These are phyloP conservation scores for Nitzschia inconspicua DNA, from an alignment of 108 stramenopile genomes.

Conservation along the genomic window DNA sequence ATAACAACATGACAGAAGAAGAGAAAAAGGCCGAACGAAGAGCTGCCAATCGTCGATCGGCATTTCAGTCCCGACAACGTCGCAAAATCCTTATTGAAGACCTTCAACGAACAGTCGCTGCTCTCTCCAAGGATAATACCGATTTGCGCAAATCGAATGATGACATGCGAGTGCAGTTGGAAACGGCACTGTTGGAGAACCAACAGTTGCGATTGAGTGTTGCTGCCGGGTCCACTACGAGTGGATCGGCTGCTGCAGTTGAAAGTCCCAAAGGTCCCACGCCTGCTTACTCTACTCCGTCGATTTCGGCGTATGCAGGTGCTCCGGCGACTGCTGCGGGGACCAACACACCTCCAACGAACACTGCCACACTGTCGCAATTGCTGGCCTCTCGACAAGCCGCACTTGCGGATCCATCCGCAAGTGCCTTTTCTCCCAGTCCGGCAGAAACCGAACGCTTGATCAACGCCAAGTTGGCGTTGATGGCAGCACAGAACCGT, in stretches of 20 bases:
- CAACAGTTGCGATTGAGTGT: conserved; percentile 24
- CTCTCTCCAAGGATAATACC: conserved; percentile 38
- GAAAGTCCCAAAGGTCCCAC: not conserved
- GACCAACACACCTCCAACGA: not conserved
- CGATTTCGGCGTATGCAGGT: not conserved
- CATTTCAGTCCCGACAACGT: conserved; percentile 55
- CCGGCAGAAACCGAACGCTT: not conserved
- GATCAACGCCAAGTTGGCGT: conserved; percentile 5
- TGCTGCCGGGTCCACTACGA: not conserved
- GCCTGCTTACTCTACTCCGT: not conserved
- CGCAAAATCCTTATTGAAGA: conserved; percentile 57
- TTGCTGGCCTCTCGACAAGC: not conserved
- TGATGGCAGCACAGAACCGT: conserved; percentile 9
- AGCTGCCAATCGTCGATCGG: conserved; percentile 57
- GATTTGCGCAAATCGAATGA: conserved; percentile 40
- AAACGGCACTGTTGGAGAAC: conserved; percentile 28
- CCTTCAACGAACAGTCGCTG: conserved; percentile 35
- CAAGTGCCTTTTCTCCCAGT: not conserved
- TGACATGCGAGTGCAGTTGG: conserved; percentile 35
- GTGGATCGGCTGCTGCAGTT: not conserved
- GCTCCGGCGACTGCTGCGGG: not conserved
- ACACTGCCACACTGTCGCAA: not conserved
- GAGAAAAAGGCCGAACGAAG: conserved; percentile 36
- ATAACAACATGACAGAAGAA: conserved; percentile 7
- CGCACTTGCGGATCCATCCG: not conserved